These are phyloP conservation scores for Kodamaea plutei DNA, from an alignment of 1,139 yeast species.

Conservation along the genomic window DNA sequence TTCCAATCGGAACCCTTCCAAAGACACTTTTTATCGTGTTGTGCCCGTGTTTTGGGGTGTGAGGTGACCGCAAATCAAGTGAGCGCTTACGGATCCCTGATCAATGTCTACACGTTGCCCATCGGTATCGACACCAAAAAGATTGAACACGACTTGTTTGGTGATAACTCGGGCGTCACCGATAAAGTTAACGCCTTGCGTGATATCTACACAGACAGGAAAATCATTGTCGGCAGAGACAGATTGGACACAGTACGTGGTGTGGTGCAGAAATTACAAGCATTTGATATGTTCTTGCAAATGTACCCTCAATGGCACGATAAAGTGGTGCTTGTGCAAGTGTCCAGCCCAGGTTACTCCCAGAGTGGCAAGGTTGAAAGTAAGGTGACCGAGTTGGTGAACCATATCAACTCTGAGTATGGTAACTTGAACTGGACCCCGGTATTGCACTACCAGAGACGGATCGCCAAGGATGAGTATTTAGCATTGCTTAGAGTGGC, in stretches of 20 bases:
- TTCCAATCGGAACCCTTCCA: conserved; percentile 86
- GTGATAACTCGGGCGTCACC: conserved; percentile 19
- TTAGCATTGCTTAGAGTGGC: conserved; percentile 84
- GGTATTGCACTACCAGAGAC: conserved; percentile 86
- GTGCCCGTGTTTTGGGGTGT: conserved; percentile 76
- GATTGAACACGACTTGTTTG: conserved; percentile 58
- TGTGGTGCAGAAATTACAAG: conserved; percentile 75
- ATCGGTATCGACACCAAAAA: conserved; percentile 77
- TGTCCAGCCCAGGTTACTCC: conserved; percentile 72
- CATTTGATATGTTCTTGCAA: conserved; percentile 75
- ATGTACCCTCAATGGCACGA: conserved; percentile 92
- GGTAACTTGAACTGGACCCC: conserved; percentile 81
- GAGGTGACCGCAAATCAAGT: conserved; percentile 57
- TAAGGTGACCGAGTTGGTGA: conserved; percentile 73
- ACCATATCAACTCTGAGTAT: conserved; percentile 75
- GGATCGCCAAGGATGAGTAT: conserved; percentile 85
- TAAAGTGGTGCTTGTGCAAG: conserved; percentile 85
- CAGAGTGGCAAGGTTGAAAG: conserved; percentile 62
- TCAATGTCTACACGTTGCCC: conserved; percentile 72
- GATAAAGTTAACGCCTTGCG: conserved; percentile 49
- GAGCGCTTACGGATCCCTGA: conserved; percentile 71
- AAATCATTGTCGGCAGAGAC: conserved; percentile 80
- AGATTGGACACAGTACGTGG: conserved; percentile 78
- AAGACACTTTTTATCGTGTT: conserved; percentile 85
- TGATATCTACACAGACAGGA: conserved; percentile 67